These are phyloP conservation scores for Carpinus viminea DNA, from an alignment of 306 rosid genomes.

Conservation along the genomic window DNA sequence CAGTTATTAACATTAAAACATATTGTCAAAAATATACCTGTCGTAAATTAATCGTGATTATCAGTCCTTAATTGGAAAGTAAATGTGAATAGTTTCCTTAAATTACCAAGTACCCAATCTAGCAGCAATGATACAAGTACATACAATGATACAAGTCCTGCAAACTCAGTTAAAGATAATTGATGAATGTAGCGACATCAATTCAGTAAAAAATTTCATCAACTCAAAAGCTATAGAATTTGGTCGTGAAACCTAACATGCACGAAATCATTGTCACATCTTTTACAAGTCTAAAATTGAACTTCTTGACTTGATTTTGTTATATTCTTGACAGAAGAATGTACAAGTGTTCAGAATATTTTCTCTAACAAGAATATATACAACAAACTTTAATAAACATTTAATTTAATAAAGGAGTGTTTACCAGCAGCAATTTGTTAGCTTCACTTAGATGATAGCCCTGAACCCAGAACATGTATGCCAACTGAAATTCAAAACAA, in stretches of 20 bases:
- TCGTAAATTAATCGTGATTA: slow-evolving; percentile 5
- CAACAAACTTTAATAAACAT: slow-evolving; percentile 5
- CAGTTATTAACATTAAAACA: neutral
- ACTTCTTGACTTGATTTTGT: neutral
- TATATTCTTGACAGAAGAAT: slow-evolving; percentile 20
- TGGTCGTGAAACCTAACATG: neutral
- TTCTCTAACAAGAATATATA: slow-evolving; percentile 22
- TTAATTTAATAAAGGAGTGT: slow-evolving; percentile 11
- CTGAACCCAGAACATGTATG: slow-evolving; percentile 92
- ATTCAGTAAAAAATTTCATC: neutral
- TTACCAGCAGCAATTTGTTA: slow-evolving; percentile 68
- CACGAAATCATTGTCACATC: slow-evolving; percentile 1
- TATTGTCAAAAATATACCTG: too few species aligned
- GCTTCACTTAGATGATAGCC: slow-evolving; percentile 77
- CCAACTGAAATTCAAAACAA: slow-evolving; percentile 64
- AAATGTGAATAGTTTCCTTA: neutral
- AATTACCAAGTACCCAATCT: neutral
- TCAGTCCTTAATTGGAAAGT: slow-evolving; percentile 8
- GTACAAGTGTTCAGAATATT: slow-evolving; percentile 18
- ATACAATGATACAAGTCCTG: slow-evolving; percentile 1
- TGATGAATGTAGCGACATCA: slow-evolving; percentile 6
- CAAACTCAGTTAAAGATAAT: slow-evolving; percentile 4
- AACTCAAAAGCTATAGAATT: slow-evolving; percentile 8
- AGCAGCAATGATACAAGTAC: neutral
- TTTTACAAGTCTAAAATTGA: neutral